Percentiles rank a stretch among this genome's conserved stretches.
These are phyloP conservation scores for Ilex paraguariensis DNA, from an alignment of 305 asterid species.

Conservation along the genomic window DNA sequence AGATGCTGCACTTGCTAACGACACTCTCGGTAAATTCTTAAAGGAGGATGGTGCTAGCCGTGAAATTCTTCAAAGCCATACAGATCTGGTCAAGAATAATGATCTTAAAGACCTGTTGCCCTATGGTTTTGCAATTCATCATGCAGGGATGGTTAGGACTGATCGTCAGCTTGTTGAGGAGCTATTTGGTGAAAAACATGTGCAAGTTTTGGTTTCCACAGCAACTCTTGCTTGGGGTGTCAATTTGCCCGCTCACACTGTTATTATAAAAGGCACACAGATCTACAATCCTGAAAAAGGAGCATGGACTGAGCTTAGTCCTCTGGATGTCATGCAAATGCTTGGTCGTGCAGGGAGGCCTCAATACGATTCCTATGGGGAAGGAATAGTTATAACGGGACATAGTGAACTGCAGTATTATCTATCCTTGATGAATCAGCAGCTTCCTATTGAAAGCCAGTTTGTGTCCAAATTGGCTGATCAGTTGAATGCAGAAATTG, in stretches of 20 bases:
- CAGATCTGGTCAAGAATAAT: conserved; percentile 78
- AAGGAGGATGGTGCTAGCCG: conserved; percentile 88
- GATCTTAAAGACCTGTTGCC: conserved; percentile 90
- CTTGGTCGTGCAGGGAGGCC: conserved; percentile 99
- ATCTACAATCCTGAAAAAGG: conserved; percentile 95
- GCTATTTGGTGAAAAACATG: conserved; percentile 76
- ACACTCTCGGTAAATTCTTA: conserved; percentile 76
- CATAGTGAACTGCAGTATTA: conserved; percentile 81
- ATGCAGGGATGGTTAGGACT: conserved; percentile 96
- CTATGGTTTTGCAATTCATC: conserved; percentile 94
- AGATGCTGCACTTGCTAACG: conserved; percentile 80
- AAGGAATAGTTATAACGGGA: conserved; percentile 91
- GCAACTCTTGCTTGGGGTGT: conserved; percentile 99
- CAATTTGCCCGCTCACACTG: conserved; percentile 94
- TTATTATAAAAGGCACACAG: conserved; percentile 93
- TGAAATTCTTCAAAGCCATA: conserved; percentile 80
- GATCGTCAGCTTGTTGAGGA: conserved; percentile 92
- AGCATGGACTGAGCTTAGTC: conserved; percentile 95
- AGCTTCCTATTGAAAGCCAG: conserved; percentile 96
- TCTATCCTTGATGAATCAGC: conserved; percentile 93
- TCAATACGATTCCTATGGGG: conserved; percentile 86
- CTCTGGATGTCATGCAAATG: conserved; percentile 99
- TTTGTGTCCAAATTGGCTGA: conserved; percentile 89
- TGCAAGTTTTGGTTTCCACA: conserved; percentile 89
- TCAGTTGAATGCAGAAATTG: conserved; percentile 97